A percentile compares a stretch with the other conserved stretches of the same genome.
Evolutionary conservation across 306 rosid genomes (phyloP).

Genomic region (Alnus glutinosa): DNA sequence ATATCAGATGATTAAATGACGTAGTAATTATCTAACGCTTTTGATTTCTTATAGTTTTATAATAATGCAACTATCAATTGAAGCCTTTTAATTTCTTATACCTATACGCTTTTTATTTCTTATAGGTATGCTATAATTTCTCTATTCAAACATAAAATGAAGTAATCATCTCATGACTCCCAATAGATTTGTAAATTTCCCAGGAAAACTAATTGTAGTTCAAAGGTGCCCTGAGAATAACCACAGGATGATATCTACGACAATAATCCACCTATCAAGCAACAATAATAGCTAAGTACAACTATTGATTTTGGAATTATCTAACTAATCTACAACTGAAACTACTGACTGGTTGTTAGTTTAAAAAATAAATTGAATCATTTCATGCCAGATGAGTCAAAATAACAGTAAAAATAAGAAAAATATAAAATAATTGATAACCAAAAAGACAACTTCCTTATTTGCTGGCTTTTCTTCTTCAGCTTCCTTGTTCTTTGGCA

Average conservation of each 20-base stretch:
- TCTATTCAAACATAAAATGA: not conserved
- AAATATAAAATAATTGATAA: not conserved
- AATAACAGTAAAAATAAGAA: not conserved
- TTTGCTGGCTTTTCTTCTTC: constrained; percentile 44
- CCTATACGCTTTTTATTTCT: too few species aligned
- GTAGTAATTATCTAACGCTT: too few species aligned
- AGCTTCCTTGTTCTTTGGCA: constrained; percentile 50
- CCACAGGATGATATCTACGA: not conserved
- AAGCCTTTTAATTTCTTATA: too few species aligned
- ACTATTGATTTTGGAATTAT: not conserved
- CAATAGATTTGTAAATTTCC: not conserved
- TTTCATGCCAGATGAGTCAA: not conserved
- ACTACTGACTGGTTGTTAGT: not conserved
- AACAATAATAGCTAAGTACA: not conserved
- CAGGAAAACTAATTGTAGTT: not conserved
- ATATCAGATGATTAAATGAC: too few species aligned
- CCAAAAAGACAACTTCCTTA: constrained; percentile 54
- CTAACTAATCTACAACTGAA: not conserved
- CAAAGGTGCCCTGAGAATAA: not conserved
- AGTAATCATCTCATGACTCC: not conserved
- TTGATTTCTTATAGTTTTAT: too few species aligned
- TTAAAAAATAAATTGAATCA: not conserved
- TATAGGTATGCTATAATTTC: not conserved
- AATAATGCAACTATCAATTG: too few species aligned
- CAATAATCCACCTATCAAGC: not conserved